Evolutionary conservation across 768 basidiomycete genomes (phyloP), one percentile per base, ranked within the genome.

Genomic region (Russula sp.): DNA sequence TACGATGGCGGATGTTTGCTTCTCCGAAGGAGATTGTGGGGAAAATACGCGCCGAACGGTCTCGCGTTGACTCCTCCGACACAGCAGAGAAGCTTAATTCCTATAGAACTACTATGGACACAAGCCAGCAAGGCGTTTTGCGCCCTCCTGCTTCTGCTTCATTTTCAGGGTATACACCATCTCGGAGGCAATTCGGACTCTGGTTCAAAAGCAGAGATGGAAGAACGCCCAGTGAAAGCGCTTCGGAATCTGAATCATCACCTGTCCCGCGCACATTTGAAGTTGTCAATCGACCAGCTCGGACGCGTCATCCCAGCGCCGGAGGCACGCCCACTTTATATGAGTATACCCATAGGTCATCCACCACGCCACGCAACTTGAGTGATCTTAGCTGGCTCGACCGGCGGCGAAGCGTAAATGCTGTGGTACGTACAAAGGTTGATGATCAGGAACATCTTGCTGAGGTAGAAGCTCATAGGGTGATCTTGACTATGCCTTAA

Each of bases 341-440:
- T 20, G 71, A 75, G 10, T 46, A 57, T 45, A 79, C 70, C 78
- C 85, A 68, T 64, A 77, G 70, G 69, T 74, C 71, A 68, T 18
- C 81, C 68, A 69, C 76, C 63, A 42, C 78, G 16, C 76, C 81
- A 35, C 76, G 82, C 59, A 84, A 80, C 63, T 74, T 90, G 42
- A 82, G 83, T 35, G 88, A 92, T 69, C 76, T 88, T 53, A 88
- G 88, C 69, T 92, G 90, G 90, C 75, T 90, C 38, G 81, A 86
- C 59, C 81, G 86, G 54, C 78, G 90, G 56, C 81, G 88, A 60
- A 89, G 85, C 70, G 73, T 87, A 35, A 85, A 83, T 68, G 79
- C 81, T 59, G 82, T 87, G 75, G 89, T 90, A 70, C 69, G 85
- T 75, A 45, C 47, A 13, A 22, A 41, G 51, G 51, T 60, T 60